Evolutionary conservation across 352 stramenopile genomes (phyloP), one percentile per base, ranked within the genome.

Genomic region (Pythium biforme): DNA sequence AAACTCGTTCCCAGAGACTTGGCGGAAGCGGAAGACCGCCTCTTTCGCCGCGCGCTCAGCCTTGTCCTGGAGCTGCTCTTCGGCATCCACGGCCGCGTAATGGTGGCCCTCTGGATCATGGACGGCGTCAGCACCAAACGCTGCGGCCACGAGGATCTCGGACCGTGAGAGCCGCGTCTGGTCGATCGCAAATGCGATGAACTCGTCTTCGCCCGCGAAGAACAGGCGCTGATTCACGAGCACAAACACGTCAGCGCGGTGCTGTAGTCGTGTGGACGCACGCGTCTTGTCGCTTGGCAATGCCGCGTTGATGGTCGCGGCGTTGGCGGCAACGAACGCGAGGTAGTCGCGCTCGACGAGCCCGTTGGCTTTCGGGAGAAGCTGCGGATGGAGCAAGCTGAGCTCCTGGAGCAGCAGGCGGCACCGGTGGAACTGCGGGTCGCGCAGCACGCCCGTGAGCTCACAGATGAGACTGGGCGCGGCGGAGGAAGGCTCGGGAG

Each of bases 401-500:
- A 91, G 67, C 59, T 88, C 78, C 14, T 83, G 78, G 10, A 91
- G 69, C 41, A 91, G 60, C 41, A 91, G 41, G 39, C 64, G 70
- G 49, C 78, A 88, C 23, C 82, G 78, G 46, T 91, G 82, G 65
- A 78, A 89, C 40, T 81, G 71, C 17, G 74, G 73, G 50, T 89
- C 82, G 2, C 75, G 69, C 22, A 86, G 70, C 27, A 79, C 59
- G 6, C 82, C 82, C 19, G 82, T 75, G 48, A 91, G 68, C 66
- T 89, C 82, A n/a, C 75, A 88, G 27, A 73, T 64, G 19, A 73
- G 37, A 14, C 20, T 65, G 7, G 47, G 39, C 26, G 64, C 59
- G 1, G 43, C 17, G 37, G 2, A 12, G 37, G 37, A n/a, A 2
- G 37, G 14, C 12, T n/a, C 37, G 17, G 5, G 5, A 34, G 14